phyloP scores from a whole-genome alignment of 2,329 filamentous ascomycete genomes.

The Drechslerella coelobrocha region DNA sequence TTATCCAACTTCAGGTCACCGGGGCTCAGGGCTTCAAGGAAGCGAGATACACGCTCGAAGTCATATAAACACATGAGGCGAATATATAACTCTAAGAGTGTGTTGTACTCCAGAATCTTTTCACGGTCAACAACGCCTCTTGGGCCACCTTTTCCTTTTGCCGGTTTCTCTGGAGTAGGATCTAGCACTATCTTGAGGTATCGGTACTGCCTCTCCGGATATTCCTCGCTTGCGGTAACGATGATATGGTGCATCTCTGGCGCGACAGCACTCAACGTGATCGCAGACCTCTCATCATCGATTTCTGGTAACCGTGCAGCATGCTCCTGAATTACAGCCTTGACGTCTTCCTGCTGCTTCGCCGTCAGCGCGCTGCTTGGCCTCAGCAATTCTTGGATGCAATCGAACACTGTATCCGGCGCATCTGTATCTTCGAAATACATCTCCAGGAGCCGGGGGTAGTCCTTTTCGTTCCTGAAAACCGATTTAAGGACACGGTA shows the following conservation, averaged over 20 bases:
- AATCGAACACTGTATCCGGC: slow-evolving; percentile 76
- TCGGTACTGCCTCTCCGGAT: slow-evolving; percentile 72
- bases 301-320: slow-evolving; percentile 72
- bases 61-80: slow-evolving; percentile 90
- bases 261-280: slow-evolving; percentile 68
- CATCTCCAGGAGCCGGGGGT: slow-evolving; percentile 75
- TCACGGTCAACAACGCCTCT: slow-evolving; percentile 29
- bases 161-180: slow-evolving; percentile 57
- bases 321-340: slow-evolving; percentile 70
- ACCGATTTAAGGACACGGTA: slow-evolving; percentile 90
- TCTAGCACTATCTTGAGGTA: slow-evolving; percentile 81
- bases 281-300: slow-evolving; percentile 70
- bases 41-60: slow-evolving; percentile 80
- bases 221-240: slow-evolving; percentile 68
- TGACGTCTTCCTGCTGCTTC: slow-evolving; percentile 76
- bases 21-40: slow-evolving; percentile 76
- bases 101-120: slow-evolving; percentile 58
- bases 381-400: slow-evolving; percentile 76
- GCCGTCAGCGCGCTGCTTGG: slow-evolving; percentile 68
- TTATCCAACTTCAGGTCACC: slow-evolving; percentile 79
- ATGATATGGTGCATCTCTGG: slow-evolving; percentile 72
- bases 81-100: slow-evolving; percentile 82
- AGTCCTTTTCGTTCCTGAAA: slow-evolving; percentile 80
- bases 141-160: slow-evolving; percentile 5
- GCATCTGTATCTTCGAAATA: slow-evolving; percentile 87